A percentile compares a stretch with the other conserved stretches of the same genome.
These are phyloP conservation scores for Takashimella tepidaria DNA, from an alignment of 1,284 basidiomycete genomes.

Conservation along the genomic window DNA sequence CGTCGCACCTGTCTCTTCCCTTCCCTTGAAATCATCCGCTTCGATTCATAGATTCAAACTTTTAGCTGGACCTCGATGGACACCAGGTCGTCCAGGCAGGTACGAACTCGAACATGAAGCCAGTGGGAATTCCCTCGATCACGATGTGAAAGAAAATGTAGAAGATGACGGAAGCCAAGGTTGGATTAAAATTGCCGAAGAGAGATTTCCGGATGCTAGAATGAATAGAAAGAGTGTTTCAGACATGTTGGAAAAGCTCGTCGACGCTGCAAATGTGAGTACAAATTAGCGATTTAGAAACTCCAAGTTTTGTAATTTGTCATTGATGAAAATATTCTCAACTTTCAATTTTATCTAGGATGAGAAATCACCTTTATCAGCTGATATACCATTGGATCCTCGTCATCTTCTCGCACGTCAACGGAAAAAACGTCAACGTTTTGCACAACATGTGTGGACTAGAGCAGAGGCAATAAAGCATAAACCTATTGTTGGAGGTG, in stretches of 20 bases:
- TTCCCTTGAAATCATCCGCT: constrained; percentile 59
- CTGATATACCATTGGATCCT: constrained; percentile 66
- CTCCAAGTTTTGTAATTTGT: too few relatives aligned
- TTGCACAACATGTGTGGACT: constrained; percentile 54
- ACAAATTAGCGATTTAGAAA: too few relatives aligned
- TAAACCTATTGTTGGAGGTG: constrained; percentile 47
- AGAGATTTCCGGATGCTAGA: constrained; percentile 66
- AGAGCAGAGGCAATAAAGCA: constrained; percentile 35
- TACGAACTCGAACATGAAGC: constrained; percentile 15
- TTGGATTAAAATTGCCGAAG: constrained; percentile 78
- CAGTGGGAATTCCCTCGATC: constrained; percentile 29
- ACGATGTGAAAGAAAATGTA: constrained; percentile 36
- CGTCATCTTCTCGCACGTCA: constrained; percentile 67
- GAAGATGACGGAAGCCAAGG: constrained; percentile 57
- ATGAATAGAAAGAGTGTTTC: constrained; percentile 85
- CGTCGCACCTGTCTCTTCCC: constrained; percentile 63
- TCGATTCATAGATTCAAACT: constrained; percentile 74
- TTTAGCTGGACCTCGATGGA: constrained; percentile 76
- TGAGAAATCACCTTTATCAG: constrained; percentile 52
- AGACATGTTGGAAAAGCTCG: constrained; percentile 66
- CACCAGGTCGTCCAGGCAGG: constrained; percentile 57
- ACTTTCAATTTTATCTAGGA: too few relatives aligned
- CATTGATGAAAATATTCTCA: too few relatives aligned
- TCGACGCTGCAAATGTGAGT: constrained; percentile 69
- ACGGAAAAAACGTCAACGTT: constrained; percentile 57